Evolutionary conservation across 1,284 basidiomycete species (phyloP).

Genomic region (Marasmius fiardii): DNA sequence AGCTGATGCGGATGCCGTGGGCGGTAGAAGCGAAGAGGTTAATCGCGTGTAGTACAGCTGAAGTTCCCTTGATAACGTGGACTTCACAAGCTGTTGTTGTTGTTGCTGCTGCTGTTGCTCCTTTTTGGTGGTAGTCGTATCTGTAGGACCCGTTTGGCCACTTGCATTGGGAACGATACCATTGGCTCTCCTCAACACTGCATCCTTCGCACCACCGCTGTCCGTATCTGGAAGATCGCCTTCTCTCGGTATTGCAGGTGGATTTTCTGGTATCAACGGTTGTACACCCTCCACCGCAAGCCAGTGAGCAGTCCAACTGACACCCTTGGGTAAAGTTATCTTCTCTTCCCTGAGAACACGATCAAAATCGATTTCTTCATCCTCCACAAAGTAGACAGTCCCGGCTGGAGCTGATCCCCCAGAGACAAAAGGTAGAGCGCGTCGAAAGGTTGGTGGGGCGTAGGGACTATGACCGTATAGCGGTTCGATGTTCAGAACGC

Average conservation of each 20-base stretch:
- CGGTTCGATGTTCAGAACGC: conserved; percentile 92
- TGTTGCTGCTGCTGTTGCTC: conserved; percentile 44
- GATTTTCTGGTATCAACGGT: conserved; percentile 95
- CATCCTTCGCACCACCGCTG: conserved; percentile 27
- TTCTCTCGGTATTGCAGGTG: conserved; percentile 73
- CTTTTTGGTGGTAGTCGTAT: conserved; percentile 24
- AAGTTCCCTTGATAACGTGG: conserved; percentile 91
- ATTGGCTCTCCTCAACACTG: neutral
- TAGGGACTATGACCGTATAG: conserved; percentile 77
- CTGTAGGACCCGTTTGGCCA: neutral
- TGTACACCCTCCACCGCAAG: conserved; percentile 98
- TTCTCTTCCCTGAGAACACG: conserved; percentile 83
- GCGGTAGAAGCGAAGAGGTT: conserved; percentile 81
- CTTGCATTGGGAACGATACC: neutral
- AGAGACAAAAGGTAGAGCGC: conserved; percentile 61
- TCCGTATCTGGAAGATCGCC: conserved; percentile 34
- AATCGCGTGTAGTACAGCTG: conserved; percentile 95
- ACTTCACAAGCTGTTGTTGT: conserved; percentile 78
- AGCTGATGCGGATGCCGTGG: conserved; percentile 35
- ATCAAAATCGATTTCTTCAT: conserved; percentile 98
- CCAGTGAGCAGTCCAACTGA: conserved; percentile 92
- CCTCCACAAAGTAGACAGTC: conserved; percentile 89
- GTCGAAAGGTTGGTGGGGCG: conserved; percentile 71
- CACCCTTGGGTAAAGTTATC: conserved; percentile 71
- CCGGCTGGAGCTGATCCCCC: conserved; percentile 48